Conservation (phyloP, 805 yeast genomes). For the Yamadazyma insecticola region DNA sequence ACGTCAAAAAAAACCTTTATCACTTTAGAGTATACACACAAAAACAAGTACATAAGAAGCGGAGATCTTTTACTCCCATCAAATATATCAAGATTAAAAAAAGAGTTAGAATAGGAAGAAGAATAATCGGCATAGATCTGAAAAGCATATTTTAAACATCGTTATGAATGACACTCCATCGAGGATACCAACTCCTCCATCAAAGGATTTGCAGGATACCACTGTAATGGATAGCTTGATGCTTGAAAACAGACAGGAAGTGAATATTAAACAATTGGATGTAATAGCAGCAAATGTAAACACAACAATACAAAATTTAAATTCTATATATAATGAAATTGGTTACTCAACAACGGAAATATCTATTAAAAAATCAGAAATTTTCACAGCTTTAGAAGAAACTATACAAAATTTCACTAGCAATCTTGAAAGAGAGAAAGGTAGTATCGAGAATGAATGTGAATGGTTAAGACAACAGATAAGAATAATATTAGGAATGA, state of each 20-base stretch:
- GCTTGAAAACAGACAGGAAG: not conserved
- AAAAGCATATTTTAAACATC: too few species aligned
- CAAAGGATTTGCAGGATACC: too few species aligned
- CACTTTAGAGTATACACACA: too few species aligned
- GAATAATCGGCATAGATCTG: too few species aligned
- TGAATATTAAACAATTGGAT: slow-evolving; percentile 18
- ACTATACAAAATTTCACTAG: slow-evolving; percentile 40
- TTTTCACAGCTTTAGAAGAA: slow-evolving; percentile 46
- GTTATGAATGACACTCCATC: too few species aligned
- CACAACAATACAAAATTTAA: slow-evolving; percentile 37
- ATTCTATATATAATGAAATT: slow-evolving; percentile 45
- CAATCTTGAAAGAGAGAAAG: slow-evolving; percentile 31
- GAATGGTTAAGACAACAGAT: slow-evolving; percentile 44
- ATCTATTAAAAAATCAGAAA: slow-evolving; percentile 42
- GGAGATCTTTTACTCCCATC: too few species aligned
- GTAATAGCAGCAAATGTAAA: slow-evolving; percentile 30
- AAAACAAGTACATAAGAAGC: too few species aligned
- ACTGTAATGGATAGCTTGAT: too few species aligned
- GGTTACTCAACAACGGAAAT: slow-evolving; percentile 53
- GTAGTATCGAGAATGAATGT: slow-evolving; percentile 36
- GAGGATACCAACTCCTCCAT: too few species aligned
- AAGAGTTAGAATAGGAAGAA: too few species aligned
- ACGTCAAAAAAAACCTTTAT: too few species aligned
- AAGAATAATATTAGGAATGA: slow-evolving; percentile 34
- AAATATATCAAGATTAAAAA: too few species aligned